Base-by-base conservation (phyloP, 768 basidiomycete genomes). In the Russula sp. region DNA sequence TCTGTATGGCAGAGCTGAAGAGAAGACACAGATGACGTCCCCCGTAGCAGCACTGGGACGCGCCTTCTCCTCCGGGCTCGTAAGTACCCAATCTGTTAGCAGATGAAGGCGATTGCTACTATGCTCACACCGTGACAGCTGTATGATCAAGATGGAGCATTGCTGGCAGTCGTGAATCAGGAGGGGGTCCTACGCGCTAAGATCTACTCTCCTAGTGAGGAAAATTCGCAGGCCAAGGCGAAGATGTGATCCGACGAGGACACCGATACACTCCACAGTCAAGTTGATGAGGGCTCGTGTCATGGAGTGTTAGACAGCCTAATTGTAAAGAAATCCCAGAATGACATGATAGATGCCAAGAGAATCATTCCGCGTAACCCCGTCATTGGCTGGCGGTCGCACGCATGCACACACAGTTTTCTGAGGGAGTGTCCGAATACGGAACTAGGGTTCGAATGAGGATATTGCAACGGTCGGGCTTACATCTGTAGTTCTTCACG, bases 161-260 rank as follows among this genome's bases (percentile, higher is more conserved):
- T 66, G 41, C 34, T 66, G 22, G 66, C 66, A 14, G 48, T 51
- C 11, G 56, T 55, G 52, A 65, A 42, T 35, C 66, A 66, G 49
- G 66, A 66, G 50, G 66, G 66, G 2, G 59, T 65, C 5, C 2
- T 65, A 13, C 65, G 65, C 46, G 58, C 65, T 34, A 47, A 63
- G 18, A 16, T 65, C 32, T 14, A 16, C 49, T n/a, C 38, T 46
- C 47, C 61, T 8, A 20, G 11, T n/a, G 29, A 53, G 47, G 34
- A 25, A 49, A 34, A 46, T 13, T 25, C 25, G 20, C 61, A 38
- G 22, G 42, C 46, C 41, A 65, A 64, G 22, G 43, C 63, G 7
- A 66, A 65, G 41, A 52, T 66, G 55, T 66, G 52, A 65, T 43
- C 38, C 22, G 36, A 52, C n/a, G 9, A 25, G 34, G 16, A 5